A percentile compares a stretch with the other conserved stretches of the same genome.
Evolutionary conservation across 1,284 basidiomycete species (phyloP).

Genomic region (Naganishia albida): DNA sequence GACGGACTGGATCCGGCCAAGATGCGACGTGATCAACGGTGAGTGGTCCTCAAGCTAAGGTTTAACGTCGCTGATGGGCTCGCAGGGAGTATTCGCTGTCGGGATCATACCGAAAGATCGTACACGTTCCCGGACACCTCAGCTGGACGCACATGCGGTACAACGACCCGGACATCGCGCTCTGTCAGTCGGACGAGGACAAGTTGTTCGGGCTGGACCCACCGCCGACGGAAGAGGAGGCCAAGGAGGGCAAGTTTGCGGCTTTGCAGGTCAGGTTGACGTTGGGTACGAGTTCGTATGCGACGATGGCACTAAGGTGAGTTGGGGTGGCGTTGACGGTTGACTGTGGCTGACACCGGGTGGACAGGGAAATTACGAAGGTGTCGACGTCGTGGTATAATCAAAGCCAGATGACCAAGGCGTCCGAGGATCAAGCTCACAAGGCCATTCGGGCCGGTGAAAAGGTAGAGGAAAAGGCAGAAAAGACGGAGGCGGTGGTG

Average conservation of each 20-base stretch:
- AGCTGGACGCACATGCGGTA: conserved; percentile 81
- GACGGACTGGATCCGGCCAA: conserved; percentile 88
- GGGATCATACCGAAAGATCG: conserved; percentile 88
- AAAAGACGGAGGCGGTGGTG: not conserved
- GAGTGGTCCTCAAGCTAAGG: conserved; percentile 41
- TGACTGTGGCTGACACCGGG: not conserved
- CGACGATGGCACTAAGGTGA: conserved; percentile 84
- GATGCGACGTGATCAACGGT: conserved; percentile 86
- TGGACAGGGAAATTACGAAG: conserved; percentile 72
- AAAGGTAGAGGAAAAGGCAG: not conserved
- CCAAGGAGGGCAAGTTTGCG: conserved; percentile 69
- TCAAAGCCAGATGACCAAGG: conserved; percentile 74
- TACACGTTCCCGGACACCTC: conserved; percentile 79
- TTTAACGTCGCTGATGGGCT: conserved; percentile 5
- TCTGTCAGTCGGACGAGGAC: conserved; percentile 95
- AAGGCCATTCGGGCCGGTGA: conserved; percentile 15
- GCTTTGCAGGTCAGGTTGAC: conserved; percentile 78
- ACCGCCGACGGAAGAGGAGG: conserved; percentile 57
- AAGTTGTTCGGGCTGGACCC: conserved; percentile 75
- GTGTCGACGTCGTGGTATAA: conserved; percentile 86
- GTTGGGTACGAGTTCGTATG: conserved; percentile 84
- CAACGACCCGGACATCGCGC: conserved; percentile 85
- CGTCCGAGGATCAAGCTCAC: conserved; percentile 71
- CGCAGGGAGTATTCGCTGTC: conserved; percentile 83
- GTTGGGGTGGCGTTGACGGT: not conserved